Percentiles rank a stretch among this genome's conserved stretches.
Evolutionary conservation across 176 grass and related monocot genomes (phyloP).

Genomic region (Oryza glumipatula): DNA sequence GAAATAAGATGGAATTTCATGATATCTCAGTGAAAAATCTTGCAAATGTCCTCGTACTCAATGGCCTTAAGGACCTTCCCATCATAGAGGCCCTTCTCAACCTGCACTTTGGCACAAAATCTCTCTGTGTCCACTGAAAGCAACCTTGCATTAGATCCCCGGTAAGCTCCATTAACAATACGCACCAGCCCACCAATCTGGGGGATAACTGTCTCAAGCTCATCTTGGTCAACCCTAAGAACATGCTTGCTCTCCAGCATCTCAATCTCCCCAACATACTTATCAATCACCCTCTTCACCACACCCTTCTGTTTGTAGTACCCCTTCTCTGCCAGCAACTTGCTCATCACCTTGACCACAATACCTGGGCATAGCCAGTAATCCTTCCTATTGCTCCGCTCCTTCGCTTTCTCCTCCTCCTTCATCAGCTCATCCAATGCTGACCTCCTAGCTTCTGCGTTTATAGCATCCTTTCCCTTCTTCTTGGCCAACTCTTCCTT

Average conservation of each 20-base stretch:
- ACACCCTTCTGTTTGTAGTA: slow-evolving; percentile 93
- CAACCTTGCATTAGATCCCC: slow-evolving; percentile 73
- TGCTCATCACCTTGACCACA: slow-evolving; percentile 95
- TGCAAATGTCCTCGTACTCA: slow-evolving; percentile 95
- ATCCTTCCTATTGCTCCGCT: slow-evolving; percentile 88
- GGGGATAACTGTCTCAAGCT: slow-evolving; percentile 92
- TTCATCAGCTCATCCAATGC: slow-evolving; percentile 84
- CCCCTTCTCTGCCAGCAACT: slow-evolving; percentile 70
- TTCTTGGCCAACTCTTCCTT: slow-evolving; percentile 47
- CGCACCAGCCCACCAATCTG: slow-evolving; percentile 82
- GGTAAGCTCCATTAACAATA: slow-evolving; percentile 90
- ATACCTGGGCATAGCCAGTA: slow-evolving; percentile 87
- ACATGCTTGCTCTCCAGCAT: slow-evolving; percentile 92
- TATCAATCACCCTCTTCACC: slow-evolving; percentile 75
- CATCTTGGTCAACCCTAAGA: slow-evolving; percentile 86
- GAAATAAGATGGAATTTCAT: slow-evolving; percentile 9
- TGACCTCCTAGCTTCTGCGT: slow-evolving; percentile 49
- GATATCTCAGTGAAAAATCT: slow-evolving; percentile 56
- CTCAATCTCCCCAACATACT: slow-evolving; percentile 90
- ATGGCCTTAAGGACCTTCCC: slow-evolving; percentile 79
- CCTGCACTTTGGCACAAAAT: slow-evolving; percentile 83
- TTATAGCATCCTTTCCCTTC: slow-evolving; percentile 40
- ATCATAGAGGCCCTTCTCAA: slow-evolving; percentile 94
- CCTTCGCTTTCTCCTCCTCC: slow-evolving; percentile 93
- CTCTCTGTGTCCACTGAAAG: slow-evolving; percentile 71